A percentile compares a stretch with the other conserved stretches of the same genome.
These are phyloP conservation scores for Pythium pyrilobum DNA, from an alignment of 352 stramenopile genomes.

Conservation along the genomic window DNA sequence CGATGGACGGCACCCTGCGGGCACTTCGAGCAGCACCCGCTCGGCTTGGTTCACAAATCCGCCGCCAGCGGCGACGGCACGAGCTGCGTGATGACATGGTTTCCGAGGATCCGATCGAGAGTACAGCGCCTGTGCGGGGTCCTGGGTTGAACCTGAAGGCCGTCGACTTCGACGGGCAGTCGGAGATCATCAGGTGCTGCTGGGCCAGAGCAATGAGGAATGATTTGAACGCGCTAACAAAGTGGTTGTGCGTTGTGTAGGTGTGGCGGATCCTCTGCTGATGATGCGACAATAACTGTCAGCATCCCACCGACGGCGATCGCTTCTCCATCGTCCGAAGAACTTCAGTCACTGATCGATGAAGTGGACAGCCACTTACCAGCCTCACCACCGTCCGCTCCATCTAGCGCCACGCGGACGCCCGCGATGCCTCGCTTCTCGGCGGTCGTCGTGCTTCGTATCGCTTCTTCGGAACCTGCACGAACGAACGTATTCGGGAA, in stretches of 20 bases:
- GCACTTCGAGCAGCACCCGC: slow-evolving; percentile 8
- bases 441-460: slow-evolving; percentile 15
- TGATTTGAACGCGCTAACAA: too few relatives aligned
- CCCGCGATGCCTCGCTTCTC: slow-evolving; percentile 4
- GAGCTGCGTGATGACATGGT: slow-evolving; percentile 11
- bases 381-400: neutral
- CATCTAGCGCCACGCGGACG: neutral
- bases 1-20: slow-evolving; percentile 3
- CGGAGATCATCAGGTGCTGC: slow-evolving; percentile 1
- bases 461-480: neutral
- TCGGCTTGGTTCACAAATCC: slow-evolving; percentile 10
- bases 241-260: too few relatives aligned
- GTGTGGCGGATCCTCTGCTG: too few relatives aligned
- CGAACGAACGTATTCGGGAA: neutral
- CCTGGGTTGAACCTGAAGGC: too few relatives aligned
- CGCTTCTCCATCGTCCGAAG: slow-evolving; percentile 1
- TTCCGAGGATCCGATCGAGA: neutral
- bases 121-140: neutral
- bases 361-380: slow-evolving; percentile 12
- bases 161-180: neutral
- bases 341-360: slow-evolving; percentile 14
- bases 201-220: too few relatives aligned
- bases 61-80: slow-evolving; percentile 15
- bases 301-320: neutral
- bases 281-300: slow-evolving; percentile 2